Percentiles rank a stretch among this genome's conserved stretches.
phyloP scores from a whole-genome alignment of 2,329 filamentous ascomycete species.

The Zasmidium angulare region DNA sequence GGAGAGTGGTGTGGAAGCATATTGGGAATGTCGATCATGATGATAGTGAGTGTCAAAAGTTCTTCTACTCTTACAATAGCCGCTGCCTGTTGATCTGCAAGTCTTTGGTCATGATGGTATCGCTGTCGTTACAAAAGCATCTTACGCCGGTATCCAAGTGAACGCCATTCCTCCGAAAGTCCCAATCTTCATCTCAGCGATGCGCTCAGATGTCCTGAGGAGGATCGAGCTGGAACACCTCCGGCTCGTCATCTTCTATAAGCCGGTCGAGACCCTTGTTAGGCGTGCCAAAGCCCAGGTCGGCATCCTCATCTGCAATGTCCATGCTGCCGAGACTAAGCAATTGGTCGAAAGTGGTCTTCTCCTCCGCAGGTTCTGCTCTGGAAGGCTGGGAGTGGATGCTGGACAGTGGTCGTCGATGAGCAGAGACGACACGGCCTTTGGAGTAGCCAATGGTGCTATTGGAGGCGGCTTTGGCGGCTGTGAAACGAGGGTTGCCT shows the following conservation, averaged over 20 bases:
- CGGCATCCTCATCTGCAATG: constrained; percentile 19
- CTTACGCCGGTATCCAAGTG: neutral
- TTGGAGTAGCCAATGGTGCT: constrained; percentile 84
- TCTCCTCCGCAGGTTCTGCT: constrained; percentile 10
- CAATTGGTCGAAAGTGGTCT: constrained; percentile 25
- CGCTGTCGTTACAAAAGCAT: neutral
- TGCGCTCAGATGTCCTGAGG: constrained; percentile 16
- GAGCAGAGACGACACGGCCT: constrained; percentile 59
- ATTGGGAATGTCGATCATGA: too few relatives aligned
- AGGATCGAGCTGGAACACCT: constrained; percentile 26
- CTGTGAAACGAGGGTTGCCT: constrained; percentile 54
- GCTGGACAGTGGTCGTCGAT: constrained; percentile 31
- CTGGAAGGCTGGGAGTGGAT: constrained; percentile 18
- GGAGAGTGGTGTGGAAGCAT: too few relatives aligned
- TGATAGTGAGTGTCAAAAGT: too few relatives aligned
- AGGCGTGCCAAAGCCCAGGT: constrained; percentile 5
- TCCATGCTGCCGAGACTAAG: constrained; percentile 24
- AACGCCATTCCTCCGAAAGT: neutral
- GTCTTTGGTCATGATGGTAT: neutral
- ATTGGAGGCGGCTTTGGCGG: constrained; percentile 67
- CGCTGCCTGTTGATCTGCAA: neutral
- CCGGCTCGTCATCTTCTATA: constrained; percentile 17
- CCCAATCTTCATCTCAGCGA: neutral
- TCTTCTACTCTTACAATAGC: neutral
- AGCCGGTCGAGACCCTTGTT: constrained; percentile 5